phyloP scores from a whole-genome alignment of 208 protist species.

The Herpetomonas tarakana region DNA sequence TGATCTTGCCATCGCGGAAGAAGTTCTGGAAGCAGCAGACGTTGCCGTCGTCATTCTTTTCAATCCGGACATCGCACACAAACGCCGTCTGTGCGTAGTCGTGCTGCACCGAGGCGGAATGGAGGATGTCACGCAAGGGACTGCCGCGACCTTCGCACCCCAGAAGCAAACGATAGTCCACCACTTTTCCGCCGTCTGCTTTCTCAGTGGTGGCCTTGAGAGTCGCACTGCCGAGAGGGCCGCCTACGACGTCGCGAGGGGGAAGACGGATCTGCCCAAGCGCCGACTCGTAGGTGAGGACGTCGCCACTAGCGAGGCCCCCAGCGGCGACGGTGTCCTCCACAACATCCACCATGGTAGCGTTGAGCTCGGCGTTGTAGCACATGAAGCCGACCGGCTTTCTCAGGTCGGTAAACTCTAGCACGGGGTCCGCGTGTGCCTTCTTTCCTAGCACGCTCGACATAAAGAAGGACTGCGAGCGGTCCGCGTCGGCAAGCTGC shows the following conservation, averaged over 20 bases:
- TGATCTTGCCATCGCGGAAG: slow-evolving; percentile 79
- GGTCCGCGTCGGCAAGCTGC: slow-evolving; percentile 22
- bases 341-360: slow-evolving; percentile 55
- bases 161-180: slow-evolving; percentile 58
- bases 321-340: slow-evolving; percentile 26
- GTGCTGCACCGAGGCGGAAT: slow-evolving; percentile 53
- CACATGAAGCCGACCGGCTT: slow-evolving; percentile 80
- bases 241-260: slow-evolving; percentile 29
- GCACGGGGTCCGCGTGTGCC: slow-evolving; percentile 47
- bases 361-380: slow-evolving; percentile 76
- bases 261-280: slow-evolving; percentile 47
- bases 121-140: slow-evolving; percentile 57
- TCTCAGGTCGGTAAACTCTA: slow-evolving; percentile 81
- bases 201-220: slow-evolving; percentile 6
- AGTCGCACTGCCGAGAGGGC: slow-evolving; percentile 36
- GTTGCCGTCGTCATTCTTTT: slow-evolving; percentile 65
- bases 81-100: slow-evolving; percentile 84
- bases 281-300: slow-evolving; percentile 47
- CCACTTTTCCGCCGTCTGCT: slow-evolving; percentile 16
- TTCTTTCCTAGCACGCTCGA: slow-evolving; percentile 29
- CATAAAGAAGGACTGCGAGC: slow-evolving; percentile 61
- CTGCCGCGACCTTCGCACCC: slow-evolving; percentile 85
- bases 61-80: slow-evolving; percentile 75
- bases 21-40: slow-evolving; percentile 90
- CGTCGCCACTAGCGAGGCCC: slow-evolving; percentile 19